phyloP scores from a whole-genome alignment of 2,329 filamentous ascomycete genomes.

The Dactylellina cionopaga region DNA sequence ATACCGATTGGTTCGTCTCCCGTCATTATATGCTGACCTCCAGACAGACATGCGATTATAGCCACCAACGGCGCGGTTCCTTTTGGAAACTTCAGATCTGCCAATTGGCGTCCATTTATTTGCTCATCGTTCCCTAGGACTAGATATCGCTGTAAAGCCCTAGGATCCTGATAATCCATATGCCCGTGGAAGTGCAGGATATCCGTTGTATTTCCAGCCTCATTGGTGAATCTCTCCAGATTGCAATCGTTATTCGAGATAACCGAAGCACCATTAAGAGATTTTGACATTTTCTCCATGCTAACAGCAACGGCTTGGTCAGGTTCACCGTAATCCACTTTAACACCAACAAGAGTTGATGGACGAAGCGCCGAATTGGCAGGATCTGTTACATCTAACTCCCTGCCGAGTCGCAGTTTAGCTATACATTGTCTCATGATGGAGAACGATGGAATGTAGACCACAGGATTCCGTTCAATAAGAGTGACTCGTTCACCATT shows the following conservation, averaged over 20 bases:
- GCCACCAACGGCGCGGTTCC: conserved; percentile 34
- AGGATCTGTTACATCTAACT: not conserved
- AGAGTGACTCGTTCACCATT: conserved; percentile 17
- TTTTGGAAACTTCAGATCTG: conserved; percentile 28
- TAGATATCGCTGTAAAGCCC: conserved; percentile 23
- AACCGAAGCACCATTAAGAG: not conserved
- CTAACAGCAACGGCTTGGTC: conserved; percentile 2
- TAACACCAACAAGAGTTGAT: conserved; percentile 37
- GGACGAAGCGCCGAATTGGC: not conserved
- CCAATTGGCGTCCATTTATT: conserved; percentile 21
- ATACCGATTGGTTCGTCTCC: conserved; percentile 43
- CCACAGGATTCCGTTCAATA: conserved; percentile 42
- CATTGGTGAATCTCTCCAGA: not conserved
- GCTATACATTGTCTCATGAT: conserved; percentile 46
- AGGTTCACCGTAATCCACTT: conserved; percentile 24
- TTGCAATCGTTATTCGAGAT: conserved; percentile 5
- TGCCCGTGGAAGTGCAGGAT: conserved; percentile 50
- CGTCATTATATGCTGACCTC: conserved; percentile 28
- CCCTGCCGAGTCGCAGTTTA: conserved; percentile 15
- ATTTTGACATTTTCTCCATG: conserved; percentile 27
- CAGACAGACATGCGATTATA: conserved; percentile 19
- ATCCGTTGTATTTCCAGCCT: conserved; percentile 10
- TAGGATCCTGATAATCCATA: conserved; percentile 35
- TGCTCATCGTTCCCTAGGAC: conserved; percentile 8
- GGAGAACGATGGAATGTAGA: conserved; percentile 45